Evolutionary conservation across 352 stramenopile species (phyloP).

Genomic region (Phytophthora europaea): DNA sequence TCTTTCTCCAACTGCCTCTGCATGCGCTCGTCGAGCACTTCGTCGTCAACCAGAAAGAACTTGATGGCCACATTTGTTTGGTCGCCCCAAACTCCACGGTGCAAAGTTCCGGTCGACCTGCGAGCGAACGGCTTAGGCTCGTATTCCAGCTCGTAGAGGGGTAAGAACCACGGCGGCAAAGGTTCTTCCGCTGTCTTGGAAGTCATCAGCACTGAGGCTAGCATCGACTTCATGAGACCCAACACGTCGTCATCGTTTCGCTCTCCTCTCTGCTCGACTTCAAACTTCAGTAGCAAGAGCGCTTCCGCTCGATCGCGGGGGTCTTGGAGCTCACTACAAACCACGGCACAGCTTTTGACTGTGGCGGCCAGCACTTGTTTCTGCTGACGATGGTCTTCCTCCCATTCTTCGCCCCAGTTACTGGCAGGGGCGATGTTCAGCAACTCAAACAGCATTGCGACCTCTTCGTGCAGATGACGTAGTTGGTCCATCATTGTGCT

Average conservation of each 20-base stretch:
- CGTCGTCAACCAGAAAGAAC: slow-evolving; percentile 4
- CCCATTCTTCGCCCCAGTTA: slow-evolving; percentile 33
- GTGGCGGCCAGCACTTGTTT: background rate
- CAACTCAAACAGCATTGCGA: slow-evolving; percentile 30
- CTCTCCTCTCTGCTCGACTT: slow-evolving; percentile 16
- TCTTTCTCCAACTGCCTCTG: slow-evolving; percentile 18
- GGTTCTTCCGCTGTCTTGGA: background rate
- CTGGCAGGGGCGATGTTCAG: slow-evolving; percentile 20
- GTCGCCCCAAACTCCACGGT: slow-evolving; percentile 22
- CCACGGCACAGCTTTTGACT: background rate
- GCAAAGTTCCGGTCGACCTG: slow-evolving; percentile 18
- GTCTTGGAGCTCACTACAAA: slow-evolving; percentile 18
- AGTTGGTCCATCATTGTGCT: slow-evolving; percentile 34
- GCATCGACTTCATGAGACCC: slow-evolving; percentile 16
- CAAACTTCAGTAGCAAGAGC: slow-evolving; percentile 23
- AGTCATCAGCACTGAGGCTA: slow-evolving; percentile 6
- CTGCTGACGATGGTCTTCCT: slow-evolving; percentile 14
- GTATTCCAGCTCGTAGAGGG: slow-evolving; percentile 26
- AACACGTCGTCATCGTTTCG: slow-evolving; percentile 8
- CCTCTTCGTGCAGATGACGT: slow-evolving; percentile 24
- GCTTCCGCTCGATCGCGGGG: slow-evolving; percentile 22
- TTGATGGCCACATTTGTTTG: slow-evolving; percentile 42
- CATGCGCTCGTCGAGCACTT: background rate
- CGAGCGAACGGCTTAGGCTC: slow-evolving; percentile 25
- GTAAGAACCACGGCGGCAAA: slow-evolving; percentile 30